phyloP scores from a whole-genome alignment of 768 basidiomycete species.

The Chiua virens region DNA sequence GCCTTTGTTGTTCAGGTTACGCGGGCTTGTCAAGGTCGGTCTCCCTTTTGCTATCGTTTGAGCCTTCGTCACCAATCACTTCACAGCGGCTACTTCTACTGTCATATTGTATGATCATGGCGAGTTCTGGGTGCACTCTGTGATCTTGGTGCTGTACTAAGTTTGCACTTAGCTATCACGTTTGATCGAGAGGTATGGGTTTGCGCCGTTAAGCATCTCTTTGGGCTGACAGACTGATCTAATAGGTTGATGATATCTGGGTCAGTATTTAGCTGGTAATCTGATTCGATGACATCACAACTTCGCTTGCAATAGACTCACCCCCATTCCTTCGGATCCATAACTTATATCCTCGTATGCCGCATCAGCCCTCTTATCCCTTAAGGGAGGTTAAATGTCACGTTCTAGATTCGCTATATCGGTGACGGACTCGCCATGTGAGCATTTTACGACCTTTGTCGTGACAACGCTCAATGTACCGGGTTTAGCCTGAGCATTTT shows the following conservation, averaged over 20 bases:
- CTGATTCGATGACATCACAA: background rate
- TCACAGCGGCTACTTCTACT: constrained; percentile 5
- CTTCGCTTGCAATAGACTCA: constrained; percentile 3
- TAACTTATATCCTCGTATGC: constrained; percentile 21
- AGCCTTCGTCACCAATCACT: background rate
- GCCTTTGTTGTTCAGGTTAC: constrained; percentile 2
- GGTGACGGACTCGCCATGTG: constrained; percentile 21
- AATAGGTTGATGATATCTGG: constrained; percentile 22
- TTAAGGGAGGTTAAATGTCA: background rate
- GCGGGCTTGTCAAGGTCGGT: constrained; percentile 12
- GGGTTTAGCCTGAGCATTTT: constrained; percentile 10
- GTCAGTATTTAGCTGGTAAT: background rate
- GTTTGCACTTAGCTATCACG: constrained; percentile 7
- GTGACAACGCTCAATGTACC: background rate
- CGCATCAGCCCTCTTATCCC: background rate
- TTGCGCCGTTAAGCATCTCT: background rate
- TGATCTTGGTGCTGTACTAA: background rate
- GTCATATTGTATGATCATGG: constrained; percentile 22
- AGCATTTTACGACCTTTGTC: background rate
- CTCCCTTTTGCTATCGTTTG: background rate
- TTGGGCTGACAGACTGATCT: background rate
- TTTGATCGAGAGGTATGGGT: constrained; percentile 16
- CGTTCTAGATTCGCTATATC: constrained; percentile 23
- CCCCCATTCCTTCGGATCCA: constrained; percentile 9
- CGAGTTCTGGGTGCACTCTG: background rate